phyloP scores from a whole-genome alignment of 192 early-diverging fungal species.

The Pilaira anomala region DNA sequence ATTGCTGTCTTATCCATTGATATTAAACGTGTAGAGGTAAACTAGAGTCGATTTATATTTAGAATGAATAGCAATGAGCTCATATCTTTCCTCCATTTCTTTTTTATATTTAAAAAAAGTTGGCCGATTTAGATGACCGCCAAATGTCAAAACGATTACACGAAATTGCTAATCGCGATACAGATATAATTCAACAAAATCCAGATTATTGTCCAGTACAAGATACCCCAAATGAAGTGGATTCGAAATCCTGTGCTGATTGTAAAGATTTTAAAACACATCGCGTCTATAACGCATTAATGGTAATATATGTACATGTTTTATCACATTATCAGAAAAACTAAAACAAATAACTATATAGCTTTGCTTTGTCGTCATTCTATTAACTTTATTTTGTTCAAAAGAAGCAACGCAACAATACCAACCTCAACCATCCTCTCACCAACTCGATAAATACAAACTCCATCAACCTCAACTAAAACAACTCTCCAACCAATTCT shows the following conservation, averaged over 20 bases:
- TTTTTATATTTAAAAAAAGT: slow-evolving; percentile 13
- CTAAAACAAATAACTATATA: slow-evolving; percentile 7
- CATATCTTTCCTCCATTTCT: background rate
- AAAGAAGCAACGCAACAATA: background rate
- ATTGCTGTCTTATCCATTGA: slow-evolving; percentile 78
- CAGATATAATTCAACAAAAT: background rate
- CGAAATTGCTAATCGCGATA: slow-evolving; percentile 16
- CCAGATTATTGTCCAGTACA: slow-evolving; percentile 21
- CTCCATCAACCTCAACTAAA: slow-evolving; percentile 1
- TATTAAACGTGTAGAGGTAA: slow-evolving; percentile 74
- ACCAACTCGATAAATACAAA: background rate
- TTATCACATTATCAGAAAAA: background rate
- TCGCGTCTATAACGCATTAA: slow-evolving; percentile 21
- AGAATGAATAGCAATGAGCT: no score
- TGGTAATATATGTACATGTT: slow-evolving; percentile 23
- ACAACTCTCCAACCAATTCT: slow-evolving; percentile 7
- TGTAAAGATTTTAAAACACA: slow-evolving; percentile 37
- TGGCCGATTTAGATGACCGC: slow-evolving; percentile 30
- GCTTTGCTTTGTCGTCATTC: slow-evolving; percentile 13
- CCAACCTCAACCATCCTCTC: background rate
- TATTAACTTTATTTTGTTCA: slow-evolving; percentile 5
- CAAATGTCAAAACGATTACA: slow-evolving; percentile 30
- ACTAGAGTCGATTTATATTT: background rate
- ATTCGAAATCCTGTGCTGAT: slow-evolving; percentile 15
- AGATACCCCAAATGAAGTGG: slow-evolving; percentile 5